Conservation (phyloP, 2,329 filamentous ascomycete genomes). For the Colletotrichum incanum region DNA sequence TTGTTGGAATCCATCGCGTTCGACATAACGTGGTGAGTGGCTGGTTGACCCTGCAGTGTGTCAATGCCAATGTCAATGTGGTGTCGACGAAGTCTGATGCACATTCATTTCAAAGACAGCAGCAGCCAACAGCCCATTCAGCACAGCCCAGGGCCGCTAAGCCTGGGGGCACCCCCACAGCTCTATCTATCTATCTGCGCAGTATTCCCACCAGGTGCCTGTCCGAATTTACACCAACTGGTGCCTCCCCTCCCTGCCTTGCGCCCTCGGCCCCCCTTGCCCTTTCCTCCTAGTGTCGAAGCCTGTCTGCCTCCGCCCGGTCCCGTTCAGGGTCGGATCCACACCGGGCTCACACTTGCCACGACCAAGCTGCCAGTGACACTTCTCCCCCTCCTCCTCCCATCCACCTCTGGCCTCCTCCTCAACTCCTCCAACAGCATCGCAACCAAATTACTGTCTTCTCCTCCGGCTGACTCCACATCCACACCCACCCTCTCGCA, state of each 20-base stretch:
- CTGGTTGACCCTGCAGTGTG: neutral
- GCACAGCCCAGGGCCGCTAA: constrained; percentile 28
- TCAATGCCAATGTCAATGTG: neutral
- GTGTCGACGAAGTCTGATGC: constrained; percentile 1
- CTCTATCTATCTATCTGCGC: neutral
- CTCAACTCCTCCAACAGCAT: constrained; percentile 1
- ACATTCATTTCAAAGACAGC: neutral
- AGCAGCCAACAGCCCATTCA: constrained; percentile 4
- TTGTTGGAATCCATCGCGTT: constrained; percentile 3
- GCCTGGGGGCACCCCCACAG: constrained; percentile 15
- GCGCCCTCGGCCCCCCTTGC: neutral
- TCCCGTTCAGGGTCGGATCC: constrained; percentile 30
- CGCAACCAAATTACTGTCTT: neutral
- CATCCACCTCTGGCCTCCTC: neutral
- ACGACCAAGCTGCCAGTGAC: neutral
- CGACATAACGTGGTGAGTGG: neutral
- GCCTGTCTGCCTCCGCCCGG: constrained; percentile 13
- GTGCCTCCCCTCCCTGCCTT: neutral
- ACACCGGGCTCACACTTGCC: neutral
- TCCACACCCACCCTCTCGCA: neutral
- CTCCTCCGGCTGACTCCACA: neutral
- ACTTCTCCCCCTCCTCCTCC: neutral
- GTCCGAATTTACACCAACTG: constrained; percentile 14
- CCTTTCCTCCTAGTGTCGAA: neutral
- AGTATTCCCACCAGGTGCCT: neutral